Evolutionary conservation across 768 basidiomycete genomes (phyloP), one percentile per base, ranked within the genome.

Genomic region (Calocera cornea): DNA sequence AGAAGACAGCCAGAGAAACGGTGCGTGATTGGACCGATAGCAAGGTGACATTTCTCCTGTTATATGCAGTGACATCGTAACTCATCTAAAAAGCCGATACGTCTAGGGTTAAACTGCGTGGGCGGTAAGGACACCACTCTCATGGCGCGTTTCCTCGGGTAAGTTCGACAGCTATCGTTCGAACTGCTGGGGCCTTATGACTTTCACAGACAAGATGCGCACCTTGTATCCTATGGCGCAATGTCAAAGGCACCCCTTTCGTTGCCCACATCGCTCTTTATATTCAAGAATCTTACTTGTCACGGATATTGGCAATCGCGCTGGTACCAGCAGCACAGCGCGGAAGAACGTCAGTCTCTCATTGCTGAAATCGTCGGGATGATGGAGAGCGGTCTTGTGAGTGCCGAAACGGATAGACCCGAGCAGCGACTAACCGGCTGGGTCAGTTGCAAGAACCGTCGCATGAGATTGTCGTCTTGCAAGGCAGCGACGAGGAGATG

Each of bases 191-290:
- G 1, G 16, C 63, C 38, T 41, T 19, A 10, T 66, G 63, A 10
- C 33, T 24, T 41, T 34, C 54, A 40, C 65, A 73, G 72, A 14
- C 76, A 80, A 47, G 78, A 87, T 70, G 85, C 87, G 1, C 87
- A 89, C 70, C 80, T 93, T 14, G 86, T 93, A 8, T 90, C 92
- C 0, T 95, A 94, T 66, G 92, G 92, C 33, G 91, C 89, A 3
- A 94, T 95, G 92, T 88, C 92, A 0, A 92, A 88, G 73, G 81
- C 87, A 65, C 90, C 92, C 0, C 75, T 95, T 19, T 82, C 85
- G 0, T 74, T 95, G 24, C 88, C 92, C 1, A 87, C 89, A 0
- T 88, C 88, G 0, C 78, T 86, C 24, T 87, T 90, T 76, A 92
- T 95, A 68, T 95, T 95, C 80, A 90, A 86, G 70, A 88, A 90